Conservation (phyloP, 352 stramenopile genomes). For the Phytopythium delawarense region DNA sequence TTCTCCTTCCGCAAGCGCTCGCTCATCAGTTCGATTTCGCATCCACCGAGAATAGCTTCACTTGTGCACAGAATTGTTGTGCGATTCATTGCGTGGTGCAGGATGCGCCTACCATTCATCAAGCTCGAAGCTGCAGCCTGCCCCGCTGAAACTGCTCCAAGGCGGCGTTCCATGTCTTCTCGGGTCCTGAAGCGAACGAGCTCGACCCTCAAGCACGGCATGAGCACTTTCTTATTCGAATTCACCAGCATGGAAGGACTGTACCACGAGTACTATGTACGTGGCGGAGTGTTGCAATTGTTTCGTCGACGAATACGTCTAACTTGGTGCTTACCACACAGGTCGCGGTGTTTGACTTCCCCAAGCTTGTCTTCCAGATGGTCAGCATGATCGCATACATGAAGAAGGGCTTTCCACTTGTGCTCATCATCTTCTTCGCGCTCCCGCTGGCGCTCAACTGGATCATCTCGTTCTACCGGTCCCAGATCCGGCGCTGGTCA, state of each 20-base stretch:
- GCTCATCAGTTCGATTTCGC: conserved; percentile 16
- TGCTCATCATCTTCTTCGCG: conserved; percentile 36
- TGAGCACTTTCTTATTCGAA: conserved; percentile 18
- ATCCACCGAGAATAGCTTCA: conserved; percentile 14
- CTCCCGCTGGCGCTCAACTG: conserved; percentile 35
- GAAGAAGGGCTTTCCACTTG: conserved; percentile 33
- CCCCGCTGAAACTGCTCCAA: not conserved
- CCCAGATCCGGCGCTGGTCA: conserved; percentile 22
- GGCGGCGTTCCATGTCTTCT: not conserved
- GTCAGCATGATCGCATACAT: conserved; percentile 33
- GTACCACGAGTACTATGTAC: conserved; percentile 39
- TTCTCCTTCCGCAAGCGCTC: conserved; percentile 23
- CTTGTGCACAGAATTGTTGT: conserved; percentile 11
- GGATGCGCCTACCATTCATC: not conserved
- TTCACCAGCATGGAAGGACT: conserved; percentile 31
- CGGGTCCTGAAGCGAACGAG: not conserved
- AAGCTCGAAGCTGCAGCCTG: not conserved
- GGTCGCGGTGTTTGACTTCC: conserved; percentile 26
- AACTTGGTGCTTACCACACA: not conserved
- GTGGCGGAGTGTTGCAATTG: not conserved
- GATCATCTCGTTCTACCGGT: conserved; percentile 45
- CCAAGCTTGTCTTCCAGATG: conserved; percentile 43
- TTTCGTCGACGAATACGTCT: not conserved
- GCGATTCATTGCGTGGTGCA: not conserved
- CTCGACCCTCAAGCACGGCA: not conserved